phyloP scores from a whole-genome alignment of 1,284 basidiomycete species.

The Erythrobasidium hasegawianum region DNA sequence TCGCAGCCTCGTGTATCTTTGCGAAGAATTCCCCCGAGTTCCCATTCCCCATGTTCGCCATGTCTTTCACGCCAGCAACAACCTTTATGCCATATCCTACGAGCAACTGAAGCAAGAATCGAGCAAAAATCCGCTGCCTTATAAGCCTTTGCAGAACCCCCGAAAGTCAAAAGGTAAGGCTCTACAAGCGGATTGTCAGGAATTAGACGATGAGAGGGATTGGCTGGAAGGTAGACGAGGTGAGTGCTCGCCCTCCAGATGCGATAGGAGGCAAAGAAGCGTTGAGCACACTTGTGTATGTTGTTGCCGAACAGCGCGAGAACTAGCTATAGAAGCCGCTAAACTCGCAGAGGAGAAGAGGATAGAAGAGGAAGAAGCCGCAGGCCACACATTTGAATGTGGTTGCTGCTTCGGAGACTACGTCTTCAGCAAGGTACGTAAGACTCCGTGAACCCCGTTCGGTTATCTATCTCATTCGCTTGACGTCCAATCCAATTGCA shows the following conservation, averaged over 20 bases:
- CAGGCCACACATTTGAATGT: constrained; percentile 43
- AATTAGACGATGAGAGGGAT: neutral
- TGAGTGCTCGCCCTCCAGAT: too few relatives aligned
- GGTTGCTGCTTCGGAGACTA: constrained; percentile 44
- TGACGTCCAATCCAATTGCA: too few relatives aligned
- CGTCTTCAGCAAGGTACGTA: neutral
- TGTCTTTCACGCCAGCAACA: neutral
- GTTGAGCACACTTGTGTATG: too few relatives aligned
- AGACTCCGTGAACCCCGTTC: too few relatives aligned
- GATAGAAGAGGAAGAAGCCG: constrained; percentile 36
- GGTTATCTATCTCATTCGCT: too few relatives aligned
- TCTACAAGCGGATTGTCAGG: too few relatives aligned
- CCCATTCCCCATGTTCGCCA: constrained; percentile 17
- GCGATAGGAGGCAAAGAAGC: too few relatives aligned
- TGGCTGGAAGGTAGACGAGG: neutral
- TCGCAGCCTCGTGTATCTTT: constrained; percentile 18
- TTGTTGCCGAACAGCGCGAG: constrained; percentile 25
- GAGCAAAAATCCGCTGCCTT: neutral
- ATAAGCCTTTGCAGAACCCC: constrained; percentile 4
- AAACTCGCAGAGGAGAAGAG: neutral
- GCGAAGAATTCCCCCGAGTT: constrained; percentile 13
- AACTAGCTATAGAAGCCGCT: constrained; percentile 27
- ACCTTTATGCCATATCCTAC: constrained; percentile 9
- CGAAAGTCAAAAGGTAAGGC: constrained; percentile 13
- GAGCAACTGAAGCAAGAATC: neutral